These are phyloP conservation scores for Candida caryicola DNA, from an alignment of 805 yeast species.

Conservation along the genomic window DNA sequence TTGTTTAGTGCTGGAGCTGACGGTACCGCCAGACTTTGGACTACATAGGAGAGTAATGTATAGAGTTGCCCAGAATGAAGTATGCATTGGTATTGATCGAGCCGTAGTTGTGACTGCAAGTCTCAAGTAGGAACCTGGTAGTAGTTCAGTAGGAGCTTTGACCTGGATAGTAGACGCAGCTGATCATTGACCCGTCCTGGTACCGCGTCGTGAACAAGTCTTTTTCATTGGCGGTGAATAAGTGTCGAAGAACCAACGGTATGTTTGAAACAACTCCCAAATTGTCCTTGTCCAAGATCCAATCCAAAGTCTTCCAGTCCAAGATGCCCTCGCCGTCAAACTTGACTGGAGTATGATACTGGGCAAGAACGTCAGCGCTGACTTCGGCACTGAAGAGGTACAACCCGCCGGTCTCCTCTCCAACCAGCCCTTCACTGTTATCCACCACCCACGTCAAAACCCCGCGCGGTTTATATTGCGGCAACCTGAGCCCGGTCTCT, in stretches of 20 bases:
- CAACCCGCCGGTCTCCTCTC: slow-evolving; percentile 31
- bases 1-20: slow-evolving; percentile 96
- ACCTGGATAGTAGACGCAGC: slow-evolving; percentile 12
- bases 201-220: slow-evolving; percentile 28
- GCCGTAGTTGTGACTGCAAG: not conserved
- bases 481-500: slow-evolving; percentile 37
- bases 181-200: slow-evolving; percentile 11
- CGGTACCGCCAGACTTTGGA: slow-evolving; percentile 94
- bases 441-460: slow-evolving; percentile 33
- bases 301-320: slow-evolving; percentile 39
- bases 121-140: not conserved
- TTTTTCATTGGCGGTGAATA: slow-evolving; percentile 23
- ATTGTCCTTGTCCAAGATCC: slow-evolving; percentile 36
- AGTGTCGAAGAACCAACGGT: slow-evolving; percentile 19
- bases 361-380: slow-evolving; percentile 18
- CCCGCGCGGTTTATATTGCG: slow-evolving; percentile 31
- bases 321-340: slow-evolving; percentile 38
- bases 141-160: slow-evolving; percentile 3
- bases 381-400: slow-evolving; percentile 40
- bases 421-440: slow-evolving; percentile 5
- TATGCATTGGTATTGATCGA: not conserved
- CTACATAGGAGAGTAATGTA: slow-evolving; percentile 56
- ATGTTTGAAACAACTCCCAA: slow-evolving; percentile 42
- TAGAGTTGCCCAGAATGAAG: not conserved
- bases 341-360: slow-evolving; percentile 27